Base-by-base conservation (phyloP, 495 filamentous ascomycete genomes). In the Glutinoglossum americanum region DNA sequence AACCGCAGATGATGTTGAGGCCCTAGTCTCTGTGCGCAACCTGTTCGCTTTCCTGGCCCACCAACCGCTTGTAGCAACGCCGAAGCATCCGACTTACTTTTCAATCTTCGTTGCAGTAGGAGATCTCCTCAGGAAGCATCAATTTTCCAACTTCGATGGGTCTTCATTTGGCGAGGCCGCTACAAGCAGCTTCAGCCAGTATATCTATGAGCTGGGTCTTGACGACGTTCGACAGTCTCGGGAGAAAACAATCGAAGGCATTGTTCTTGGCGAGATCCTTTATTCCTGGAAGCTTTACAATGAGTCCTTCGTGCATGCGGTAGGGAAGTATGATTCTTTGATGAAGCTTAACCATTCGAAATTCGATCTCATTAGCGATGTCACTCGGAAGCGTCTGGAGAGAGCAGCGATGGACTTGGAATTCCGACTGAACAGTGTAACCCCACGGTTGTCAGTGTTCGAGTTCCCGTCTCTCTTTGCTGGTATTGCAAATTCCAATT, bases 221-320 rank as follows among this genome's bases (percentile, higher is more conserved):
- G 85, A 78, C 17, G 90, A 97, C 68, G 82, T 95, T 32, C 76
- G 87, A 45, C 70, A 75, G 55, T 93, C 86, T 66, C 76, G 85
- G 10, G 89, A 94, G 64, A 92, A 93, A 71, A 94, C 87, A 1
- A 76, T 96, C 45, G 89, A 98, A 67, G 86, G 81, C 0, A 76
- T 98, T 45, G 75, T 97, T 25, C 70, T 98, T 44, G 89, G 85
- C 33, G 92, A 98, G 70, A 74, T 78, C 13, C 84, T 97, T 78
- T 80, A 80, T 37, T 94, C 80, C 53, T 81, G 80, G 66, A 74
- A 78, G 17, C 76, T 98, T 11, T 98, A 92, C 64, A 83, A 85
- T 59, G 89, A 96, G 64, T 89, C 83, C 6, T 98, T 94, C 63
- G 75, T 89, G 9, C 92, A 98, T 67, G 87, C 81, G n/a, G 88